Percentiles rank a stretch among this genome's conserved stretches.
phyloP scores from a whole-genome alignment of 176 grass and related monocot genomes.

The Typha latifolia region DNA sequence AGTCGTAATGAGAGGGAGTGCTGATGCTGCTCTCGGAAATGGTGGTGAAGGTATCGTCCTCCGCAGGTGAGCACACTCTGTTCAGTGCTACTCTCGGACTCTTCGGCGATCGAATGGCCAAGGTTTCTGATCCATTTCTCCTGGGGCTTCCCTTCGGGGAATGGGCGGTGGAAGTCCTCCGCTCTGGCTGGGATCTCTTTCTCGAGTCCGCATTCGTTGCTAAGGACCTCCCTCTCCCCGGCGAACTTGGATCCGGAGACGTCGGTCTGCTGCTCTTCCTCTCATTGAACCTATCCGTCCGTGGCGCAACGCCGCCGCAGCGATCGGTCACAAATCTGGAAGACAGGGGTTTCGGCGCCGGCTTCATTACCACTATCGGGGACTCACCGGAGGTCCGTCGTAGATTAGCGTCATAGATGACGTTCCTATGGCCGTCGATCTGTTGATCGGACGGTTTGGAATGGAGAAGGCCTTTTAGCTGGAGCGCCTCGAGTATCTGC shows the following conservation, averaged over 20 bases:
- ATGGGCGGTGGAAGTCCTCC: conserved; percentile 24
- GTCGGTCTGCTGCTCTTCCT: conserved; percentile 12
- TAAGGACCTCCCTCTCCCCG: conserved; percentile 10
- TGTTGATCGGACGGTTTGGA: neutral
- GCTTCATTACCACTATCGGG: conserved; percentile 72
- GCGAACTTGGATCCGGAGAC: conserved; percentile 24
- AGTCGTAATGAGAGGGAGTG: conserved; percentile 39
- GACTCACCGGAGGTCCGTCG: conserved; percentile 5
- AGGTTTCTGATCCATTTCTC: conserved; percentile 22
- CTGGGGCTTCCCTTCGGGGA: conserved; percentile 25
- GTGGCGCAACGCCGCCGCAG: conserved; percentile 9
- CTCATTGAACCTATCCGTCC: neutral
- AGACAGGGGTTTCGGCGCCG: conserved; percentile 10
- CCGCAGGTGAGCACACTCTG: neutral
- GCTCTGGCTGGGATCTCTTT: conserved; percentile 31
- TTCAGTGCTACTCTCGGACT: conserved; percentile 6
- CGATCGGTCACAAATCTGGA: neutral
- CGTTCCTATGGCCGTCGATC: conserved; percentile 10
- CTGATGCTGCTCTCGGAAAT: conserved; percentile 50
- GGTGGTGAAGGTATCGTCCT: conserved; percentile 55
- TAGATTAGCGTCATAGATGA: conserved; percentile 6
- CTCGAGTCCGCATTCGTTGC: conserved; percentile 13
- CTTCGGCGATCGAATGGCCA: conserved; percentile 25
- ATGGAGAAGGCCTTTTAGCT: conserved; percentile 82
- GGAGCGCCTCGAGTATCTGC: conserved; percentile 79